Base-by-base conservation (phyloP, 768 basidiomycete genomes). In the Tephrocybe sp. region DNA sequence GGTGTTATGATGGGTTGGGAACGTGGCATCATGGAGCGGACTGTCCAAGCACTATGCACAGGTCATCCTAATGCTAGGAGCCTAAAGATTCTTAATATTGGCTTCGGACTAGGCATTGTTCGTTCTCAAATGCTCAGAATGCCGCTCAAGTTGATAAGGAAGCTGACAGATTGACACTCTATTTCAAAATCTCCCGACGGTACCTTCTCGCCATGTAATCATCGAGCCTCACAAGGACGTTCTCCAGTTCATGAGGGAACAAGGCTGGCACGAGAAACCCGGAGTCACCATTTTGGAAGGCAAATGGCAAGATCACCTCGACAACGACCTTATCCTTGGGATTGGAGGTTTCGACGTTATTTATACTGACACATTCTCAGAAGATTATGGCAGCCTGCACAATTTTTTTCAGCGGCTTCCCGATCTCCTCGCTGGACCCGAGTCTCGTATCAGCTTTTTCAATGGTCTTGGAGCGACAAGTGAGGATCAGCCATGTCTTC, bases 1-100 rank as follows among this genome's bases (percentile, higher is more conserved):
- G 92, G 93, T 11, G 95, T 99, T 4, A 99, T 99, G 97, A 99
- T 99, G 97, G 92, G 94, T 1, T 99, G 97, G 97, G 97, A 99
- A 66, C 69, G 70, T 38, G 77, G 69, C 7, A 91, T 98, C 60
- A 98, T 98, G 97, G 64, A 73, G 50, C 76, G 82, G 59, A 95
- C 94, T 4, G 93, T 91, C 16, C 64, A 75, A 46, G 66, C 69
- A 45, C 72, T 97, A 54, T 85, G 82, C 53, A 59, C 61, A 12
- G 73, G 64, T 45, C 81, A 86, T 57, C 72, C 74, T 30, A 74
- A 75, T 38, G 62, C 66, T 0, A 57, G 66, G 23, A 72, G 77
- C 5, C 70, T 94, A 24, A 85, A 77, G 42, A 71, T 97, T 1
- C 68, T 98, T 47, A 98, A 98, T 59, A 72, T 98, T 29, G 97